Conservation (phyloP, 1,139 yeast species). For the Saccharomycopsis hybrid region DNA sequence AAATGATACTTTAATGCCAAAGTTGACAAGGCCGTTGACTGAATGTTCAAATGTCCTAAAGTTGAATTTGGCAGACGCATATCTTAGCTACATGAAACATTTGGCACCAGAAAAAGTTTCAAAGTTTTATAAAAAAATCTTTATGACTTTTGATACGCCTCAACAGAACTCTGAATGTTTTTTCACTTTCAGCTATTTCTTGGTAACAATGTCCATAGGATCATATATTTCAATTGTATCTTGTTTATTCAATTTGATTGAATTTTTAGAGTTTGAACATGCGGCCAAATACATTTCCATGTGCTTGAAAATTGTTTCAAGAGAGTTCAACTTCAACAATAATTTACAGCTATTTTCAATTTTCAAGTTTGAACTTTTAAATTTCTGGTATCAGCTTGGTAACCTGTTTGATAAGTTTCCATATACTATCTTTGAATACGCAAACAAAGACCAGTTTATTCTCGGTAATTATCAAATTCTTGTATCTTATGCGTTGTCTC, state of each 20-base stretch:
- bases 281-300: neutral
- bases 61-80: slow-evolving; percentile 3
- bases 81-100: slow-evolving; percentile 1
- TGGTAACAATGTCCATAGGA: neutral
- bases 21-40: too few relatives aligned
- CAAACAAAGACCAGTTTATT: slow-evolving; percentile 28
- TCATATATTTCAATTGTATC: slow-evolving; percentile 4
- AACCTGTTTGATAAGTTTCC: slow-evolving; percentile 33
- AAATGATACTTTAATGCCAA: too few relatives aligned
- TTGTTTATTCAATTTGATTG: slow-evolving; percentile 16
- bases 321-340: neutral
- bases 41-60: too few relatives aligned
- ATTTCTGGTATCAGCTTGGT: slow-evolving; percentile 35
- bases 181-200: slow-evolving; percentile 12
- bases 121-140: slow-evolving; percentile 7
- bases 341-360: slow-evolving; percentile 28
- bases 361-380: slow-evolving; percentile 32
- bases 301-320: neutral
- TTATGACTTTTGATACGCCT: slow-evolving; percentile 12
- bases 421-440: slow-evolving; percentile 32
- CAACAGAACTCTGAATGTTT: slow-evolving; percentile 11
- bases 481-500: slow-evolving; percentile 18
- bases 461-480: slow-evolving; percentile 26
- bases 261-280: slow-evolving; percentile 7
- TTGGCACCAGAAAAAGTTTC: neutral